Evolutionary conservation across 2,329 filamentous ascomycete species (phyloP).

Genomic region (Claviceps sp.): DNA sequence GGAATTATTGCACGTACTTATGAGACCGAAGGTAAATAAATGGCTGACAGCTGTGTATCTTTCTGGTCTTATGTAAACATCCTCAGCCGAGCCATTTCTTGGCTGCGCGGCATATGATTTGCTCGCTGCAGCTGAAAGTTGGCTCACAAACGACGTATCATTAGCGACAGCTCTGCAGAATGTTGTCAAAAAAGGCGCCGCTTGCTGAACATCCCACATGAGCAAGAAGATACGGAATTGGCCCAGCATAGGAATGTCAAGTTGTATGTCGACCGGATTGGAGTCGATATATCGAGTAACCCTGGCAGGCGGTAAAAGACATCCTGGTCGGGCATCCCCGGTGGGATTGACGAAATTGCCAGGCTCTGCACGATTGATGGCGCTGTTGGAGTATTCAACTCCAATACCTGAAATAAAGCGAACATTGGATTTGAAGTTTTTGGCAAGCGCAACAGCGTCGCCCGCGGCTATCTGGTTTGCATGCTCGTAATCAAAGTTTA

Average conservation of each 20-base stretch:
- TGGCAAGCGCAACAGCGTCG: slow-evolving; percentile 47
- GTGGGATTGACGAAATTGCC: slow-evolving; percentile 26
- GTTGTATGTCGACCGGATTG: slow-evolving; percentile 64
- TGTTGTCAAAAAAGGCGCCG: slow-evolving; percentile 42
- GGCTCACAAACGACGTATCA: slow-evolving; percentile 40
- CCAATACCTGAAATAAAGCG: slow-evolving; percentile 63
- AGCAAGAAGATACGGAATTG: slow-evolving; percentile 68
- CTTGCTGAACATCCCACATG: slow-evolving; percentile 44
- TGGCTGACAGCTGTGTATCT: slow-evolving; percentile 56
- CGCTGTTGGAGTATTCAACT: slow-evolving; percentile 42
- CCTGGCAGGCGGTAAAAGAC: slow-evolving; percentile 50
- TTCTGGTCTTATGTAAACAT: slow-evolving; percentile 53
- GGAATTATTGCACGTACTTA: slow-evolving; percentile 37
- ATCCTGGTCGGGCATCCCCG: slow-evolving; percentile 39
- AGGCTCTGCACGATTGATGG: slow-evolving; percentile 29
- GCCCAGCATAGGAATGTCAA: slow-evolving; percentile 64
- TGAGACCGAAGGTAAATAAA: slow-evolving; percentile 54
- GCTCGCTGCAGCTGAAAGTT: slow-evolving; percentile 43
- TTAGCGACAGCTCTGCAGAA: slow-evolving; percentile 43
- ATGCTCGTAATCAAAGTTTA: slow-evolving; percentile 45
- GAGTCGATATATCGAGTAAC: slow-evolving; percentile 64
- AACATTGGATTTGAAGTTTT: slow-evolving; percentile 58
- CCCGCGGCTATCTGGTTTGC: slow-evolving; percentile 46
- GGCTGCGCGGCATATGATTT: slow-evolving; percentile 49
- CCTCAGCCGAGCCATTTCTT: slow-evolving; percentile 41